Evolutionary conservation across 257 asterid species (phyloP).

Genomic region (Nemophila menziesii): DNA sequence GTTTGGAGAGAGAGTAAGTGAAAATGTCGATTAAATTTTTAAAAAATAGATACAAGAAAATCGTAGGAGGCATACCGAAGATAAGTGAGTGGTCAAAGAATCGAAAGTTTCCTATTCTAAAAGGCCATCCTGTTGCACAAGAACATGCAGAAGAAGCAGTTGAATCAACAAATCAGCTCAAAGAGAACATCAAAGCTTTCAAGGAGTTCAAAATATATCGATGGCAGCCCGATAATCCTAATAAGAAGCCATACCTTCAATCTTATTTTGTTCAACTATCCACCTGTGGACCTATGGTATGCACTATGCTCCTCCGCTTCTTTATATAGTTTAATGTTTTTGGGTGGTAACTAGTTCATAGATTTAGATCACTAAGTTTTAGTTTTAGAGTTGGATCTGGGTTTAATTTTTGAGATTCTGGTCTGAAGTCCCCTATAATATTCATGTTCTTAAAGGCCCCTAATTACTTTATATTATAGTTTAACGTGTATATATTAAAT

Average conservation of each 20-base stretch:
- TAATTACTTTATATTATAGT: no score
- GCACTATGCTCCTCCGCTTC: no score
- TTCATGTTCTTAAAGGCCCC: no score
- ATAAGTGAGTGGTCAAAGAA: conserved; percentile 13
- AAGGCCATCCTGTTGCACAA: conserved; percentile 46
- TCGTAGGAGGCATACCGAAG: conserved; percentile 8
- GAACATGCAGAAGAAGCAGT: conserved; percentile 38
- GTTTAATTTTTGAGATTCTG: no score
- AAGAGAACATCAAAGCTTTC: not conserved
- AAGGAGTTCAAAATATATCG: conserved; percentile 70
- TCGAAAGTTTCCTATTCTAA: conserved; percentile 29
- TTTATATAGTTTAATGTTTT: no score
- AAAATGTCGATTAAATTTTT: conserved; percentile 27
- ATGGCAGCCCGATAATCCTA: conserved; percentile 52
- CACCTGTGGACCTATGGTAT: conserved; percentile 64
- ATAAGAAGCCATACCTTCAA: conserved; percentile 47
- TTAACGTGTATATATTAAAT: no score
- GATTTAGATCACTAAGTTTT: no score
- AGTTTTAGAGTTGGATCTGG: no score
- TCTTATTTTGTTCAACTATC: conserved; percentile 49
- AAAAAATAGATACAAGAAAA: conserved; percentile 24
- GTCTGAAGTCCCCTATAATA: no score
- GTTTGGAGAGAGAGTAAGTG: not conserved
- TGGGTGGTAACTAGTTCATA: no score
- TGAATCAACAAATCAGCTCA: conserved; percentile 19